Evolutionary conservation across 1,284 basidiomycete genomes (phyloP).

Genomic region (Erythrobasidium hasegawianum): DNA sequence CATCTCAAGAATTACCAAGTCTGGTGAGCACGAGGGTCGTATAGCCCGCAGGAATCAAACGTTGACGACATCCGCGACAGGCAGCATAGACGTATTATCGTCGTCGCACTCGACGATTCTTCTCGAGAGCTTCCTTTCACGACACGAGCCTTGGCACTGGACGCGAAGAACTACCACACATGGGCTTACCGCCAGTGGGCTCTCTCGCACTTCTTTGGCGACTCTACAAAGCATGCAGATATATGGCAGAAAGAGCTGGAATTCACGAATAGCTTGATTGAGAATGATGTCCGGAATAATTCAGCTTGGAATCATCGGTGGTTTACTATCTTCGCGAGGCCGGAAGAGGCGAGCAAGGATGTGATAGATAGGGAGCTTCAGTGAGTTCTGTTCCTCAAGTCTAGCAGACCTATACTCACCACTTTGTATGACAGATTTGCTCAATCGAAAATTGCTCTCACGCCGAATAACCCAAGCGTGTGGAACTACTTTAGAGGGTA

Average conservation of each 20-base stretch:
- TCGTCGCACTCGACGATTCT: conserved; percentile 55
- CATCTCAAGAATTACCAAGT: conserved; percentile 93
- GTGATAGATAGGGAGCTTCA: conserved; percentile 64
- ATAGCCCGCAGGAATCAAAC: not conserved
- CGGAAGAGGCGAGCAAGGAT: conserved; percentile 57
- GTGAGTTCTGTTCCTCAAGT: conserved; percentile 55
- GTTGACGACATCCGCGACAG: conserved; percentile 41
- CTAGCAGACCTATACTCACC: not conserved
- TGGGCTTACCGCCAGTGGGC: conserved; percentile 93
- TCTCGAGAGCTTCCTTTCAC: conserved; percentile 73
- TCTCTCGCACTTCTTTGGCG: conserved; percentile 64
- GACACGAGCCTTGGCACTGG: conserved; percentile 62
- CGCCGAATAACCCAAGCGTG: conserved; percentile 84
- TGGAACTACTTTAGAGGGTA: conserved; percentile 87
- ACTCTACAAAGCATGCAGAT: not conserved
- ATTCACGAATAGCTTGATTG: conserved; percentile 54
- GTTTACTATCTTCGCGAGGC: conserved; percentile 74
- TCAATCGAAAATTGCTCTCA: conserved; percentile 73
- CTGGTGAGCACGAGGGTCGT: conserved; percentile 56
- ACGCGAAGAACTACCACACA: conserved; percentile 93
- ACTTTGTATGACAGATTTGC: conserved; percentile 50
- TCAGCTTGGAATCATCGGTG: conserved; percentile 98
- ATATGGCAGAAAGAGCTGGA: conserved; percentile 40
- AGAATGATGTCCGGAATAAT: conserved; percentile 84
- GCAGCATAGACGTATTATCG: conserved; percentile 82